phyloP scores from a whole-genome alignment of 345 rosid genomes.

The Crucihimalaya himalaica region DNA sequence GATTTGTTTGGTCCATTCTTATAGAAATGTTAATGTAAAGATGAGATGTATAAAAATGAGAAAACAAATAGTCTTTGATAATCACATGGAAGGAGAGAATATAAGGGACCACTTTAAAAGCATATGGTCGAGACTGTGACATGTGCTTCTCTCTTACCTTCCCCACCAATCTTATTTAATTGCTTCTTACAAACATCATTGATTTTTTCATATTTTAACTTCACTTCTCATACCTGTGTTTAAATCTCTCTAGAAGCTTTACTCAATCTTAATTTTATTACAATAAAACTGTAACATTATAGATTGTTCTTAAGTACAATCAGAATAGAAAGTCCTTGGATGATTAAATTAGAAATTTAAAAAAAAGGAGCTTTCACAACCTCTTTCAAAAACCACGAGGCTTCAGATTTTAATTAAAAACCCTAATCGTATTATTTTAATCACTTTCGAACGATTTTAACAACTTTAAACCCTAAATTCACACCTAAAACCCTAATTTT shows the following conservation, averaged over 20 bases:
- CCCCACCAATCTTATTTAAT: slow-evolving; percentile 41
- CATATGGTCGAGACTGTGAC: slow-evolving; percentile 36
- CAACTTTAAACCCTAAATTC: slow-evolving; percentile 20
- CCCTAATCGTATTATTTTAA: slow-evolving; percentile 23
- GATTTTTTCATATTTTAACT: neutral
- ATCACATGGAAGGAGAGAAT: slow-evolving; percentile 36
- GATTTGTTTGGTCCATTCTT: neutral
- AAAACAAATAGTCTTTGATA: slow-evolving; percentile 16
- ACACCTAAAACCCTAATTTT: slow-evolving; percentile 28
- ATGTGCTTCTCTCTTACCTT: slow-evolving; percentile 39
- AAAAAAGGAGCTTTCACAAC: slow-evolving; percentile 35
- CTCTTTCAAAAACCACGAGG: slow-evolving; percentile 43
- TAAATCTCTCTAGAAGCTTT: slow-evolving; percentile 1
- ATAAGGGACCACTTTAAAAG: slow-evolving; percentile 35
- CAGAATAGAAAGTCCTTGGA: slow-evolving; percentile 20
- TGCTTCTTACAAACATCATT: slow-evolving; percentile 1
- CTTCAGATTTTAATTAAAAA: slow-evolving; percentile 1
- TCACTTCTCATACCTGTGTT: slow-evolving; percentile 12
- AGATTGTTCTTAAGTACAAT: slow-evolving; percentile 14
- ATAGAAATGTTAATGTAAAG: neutral
- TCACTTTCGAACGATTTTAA: neutral
- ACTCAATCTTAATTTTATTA: slow-evolving; percentile 5
- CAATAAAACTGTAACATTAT: neutral
- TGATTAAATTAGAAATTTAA: neutral
- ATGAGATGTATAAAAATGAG: neutral